These are phyloP conservation scores for Populus hybrid DNA, from an alignment of 441 rosid species.

Conservation along the genomic window DNA sequence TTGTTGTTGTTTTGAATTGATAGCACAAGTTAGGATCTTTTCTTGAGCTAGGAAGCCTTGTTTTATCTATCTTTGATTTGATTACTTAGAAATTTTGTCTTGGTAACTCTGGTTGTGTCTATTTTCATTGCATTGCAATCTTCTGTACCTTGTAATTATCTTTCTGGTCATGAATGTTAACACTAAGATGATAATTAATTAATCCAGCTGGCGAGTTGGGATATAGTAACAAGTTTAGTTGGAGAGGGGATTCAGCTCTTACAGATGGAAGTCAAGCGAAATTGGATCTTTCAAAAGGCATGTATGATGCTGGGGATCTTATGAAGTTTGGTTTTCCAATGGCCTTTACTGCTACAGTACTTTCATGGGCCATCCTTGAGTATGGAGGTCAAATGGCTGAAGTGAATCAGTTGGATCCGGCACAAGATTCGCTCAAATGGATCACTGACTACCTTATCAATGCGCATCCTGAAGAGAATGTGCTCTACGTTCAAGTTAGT, in stretches of 20 bases:
- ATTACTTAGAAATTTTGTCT: not conserved
- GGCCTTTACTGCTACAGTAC: slow-evolving; percentile 70
- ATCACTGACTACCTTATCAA: slow-evolving; percentile 68
- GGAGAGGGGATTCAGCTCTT: slow-evolving; percentile 77
- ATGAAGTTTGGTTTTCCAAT: slow-evolving; percentile 67
- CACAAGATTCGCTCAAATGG: slow-evolving; percentile 66
- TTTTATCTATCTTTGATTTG: not conserved
- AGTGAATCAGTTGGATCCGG: slow-evolving; percentile 51
- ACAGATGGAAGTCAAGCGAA: slow-evolving; percentile 51
- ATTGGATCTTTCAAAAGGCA: slow-evolving; percentile 61
- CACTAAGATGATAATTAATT: slow-evolving; percentile 3
- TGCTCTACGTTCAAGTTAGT: slow-evolving; percentile 58
- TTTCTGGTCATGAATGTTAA: not conserved
- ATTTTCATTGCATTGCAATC: not conserved
- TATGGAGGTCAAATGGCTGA: slow-evolving; percentile 66
- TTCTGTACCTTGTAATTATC: not conserved
- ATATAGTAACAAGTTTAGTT: slow-evolving; percentile 37
- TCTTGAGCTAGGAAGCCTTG: not conserved
- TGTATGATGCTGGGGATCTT: slow-evolving; percentile 80
- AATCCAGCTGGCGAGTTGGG: slow-evolving; percentile 57
- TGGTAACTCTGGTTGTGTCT: not conserved
- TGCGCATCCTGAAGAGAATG: slow-evolving; percentile 51
- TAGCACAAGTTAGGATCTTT: not conserved
- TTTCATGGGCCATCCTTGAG: slow-evolving; percentile 66
- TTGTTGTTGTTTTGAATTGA: slow-evolving; percentile 4